Evolutionary conservation across 208 protist genomes (phyloP), one percentile per base, ranked within the genome.

Genomic region (Acanthamoeba royreba): DNA sequence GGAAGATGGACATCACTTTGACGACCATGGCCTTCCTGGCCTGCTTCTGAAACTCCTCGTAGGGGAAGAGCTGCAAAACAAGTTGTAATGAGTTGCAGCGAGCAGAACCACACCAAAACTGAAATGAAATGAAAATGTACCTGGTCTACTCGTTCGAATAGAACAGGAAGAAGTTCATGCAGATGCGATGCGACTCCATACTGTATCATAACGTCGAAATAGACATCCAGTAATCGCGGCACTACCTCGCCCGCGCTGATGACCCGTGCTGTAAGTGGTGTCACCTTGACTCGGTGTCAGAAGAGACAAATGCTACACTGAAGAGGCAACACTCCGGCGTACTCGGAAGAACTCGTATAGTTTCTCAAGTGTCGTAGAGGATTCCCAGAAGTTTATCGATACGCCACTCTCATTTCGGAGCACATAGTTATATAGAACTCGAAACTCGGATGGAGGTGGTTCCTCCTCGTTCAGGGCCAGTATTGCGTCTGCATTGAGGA

Each of bases 361-460:
- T 25, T 45, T 63, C 79, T 43, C 79, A 0, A 88, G 40, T 7
- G 79, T 88, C 11, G 79, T 88, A 33, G 79, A 88, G 4, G 79
- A 88, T 31, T 92, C 58, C 94, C 94, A 95, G 79, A 95, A 94
- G 17, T 95, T 95, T 0, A 95, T 93, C 13, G 49, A 87, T 3
- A 95, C 92, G 53, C 94, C 94, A 87, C 52, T 90, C 77, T 95
- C 94, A 55, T 95, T 95, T 11, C 94, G 25, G 25, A 95, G 31
- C 31, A 95, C 43, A 61, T 95, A 94, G 9, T 95, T 95, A 9
- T 94, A 95, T 9, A 95, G 47, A 63, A 95, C 94, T 17, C 94
- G 19, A 53, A 92, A 93, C 52, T 95, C 94, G 52, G 79, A 93
- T 46, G 91, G 89, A 11, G 94, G 66, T 5, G 87, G 63, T 31